Evolutionary conservation across 495 filamentous ascomycete genomes (phyloP).

Genomic region (Penicillium silybi): DNA sequence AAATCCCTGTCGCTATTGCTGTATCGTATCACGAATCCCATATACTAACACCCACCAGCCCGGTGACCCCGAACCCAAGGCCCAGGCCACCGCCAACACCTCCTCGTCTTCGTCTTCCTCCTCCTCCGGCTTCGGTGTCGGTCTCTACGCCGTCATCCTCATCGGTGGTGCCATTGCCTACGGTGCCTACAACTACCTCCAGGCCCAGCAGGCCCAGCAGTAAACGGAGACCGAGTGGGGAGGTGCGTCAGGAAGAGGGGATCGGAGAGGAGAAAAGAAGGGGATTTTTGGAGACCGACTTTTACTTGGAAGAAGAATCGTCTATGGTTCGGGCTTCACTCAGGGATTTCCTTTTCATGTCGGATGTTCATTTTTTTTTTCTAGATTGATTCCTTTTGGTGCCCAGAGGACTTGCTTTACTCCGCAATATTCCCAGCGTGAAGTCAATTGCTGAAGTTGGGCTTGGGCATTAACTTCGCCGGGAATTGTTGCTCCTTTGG

Average conservation of each 20-base stretch:
- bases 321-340: slow-evolving; percentile 3
- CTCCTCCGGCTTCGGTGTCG: slow-evolving; percentile 56
- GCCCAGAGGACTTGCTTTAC: not conserved
- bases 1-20: not conserved
- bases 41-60: slow-evolving; percentile 48
- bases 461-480: not conserved
- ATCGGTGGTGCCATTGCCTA: slow-evolving; percentile 75
- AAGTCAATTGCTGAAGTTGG: not conserved
- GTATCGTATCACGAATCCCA: not conserved
- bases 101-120: slow-evolving; percentile 46
- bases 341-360: not conserved
- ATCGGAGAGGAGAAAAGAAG: slow-evolving; percentile 1
- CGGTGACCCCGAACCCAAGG: slow-evolving; percentile 76
- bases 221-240: slow-evolving; percentile 2
- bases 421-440: not conserved
- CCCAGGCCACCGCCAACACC: slow-evolving; percentile 49
- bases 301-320: slow-evolving; percentile 1
- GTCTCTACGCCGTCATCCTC: slow-evolving; percentile 77
- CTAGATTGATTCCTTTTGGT: not conserved
- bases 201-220: slow-evolving; percentile 46
- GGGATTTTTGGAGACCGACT: not conserved
- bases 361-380: not conserved
- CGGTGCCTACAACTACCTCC: slow-evolving; percentile 82
- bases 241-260: not conserved
- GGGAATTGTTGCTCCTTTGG: slow-evolving; percentile 16